Evolutionary conservation across 2,329 filamentous ascomycete species (phyloP).

Genomic region (Scopulariopsis brevicaulis): DNA sequence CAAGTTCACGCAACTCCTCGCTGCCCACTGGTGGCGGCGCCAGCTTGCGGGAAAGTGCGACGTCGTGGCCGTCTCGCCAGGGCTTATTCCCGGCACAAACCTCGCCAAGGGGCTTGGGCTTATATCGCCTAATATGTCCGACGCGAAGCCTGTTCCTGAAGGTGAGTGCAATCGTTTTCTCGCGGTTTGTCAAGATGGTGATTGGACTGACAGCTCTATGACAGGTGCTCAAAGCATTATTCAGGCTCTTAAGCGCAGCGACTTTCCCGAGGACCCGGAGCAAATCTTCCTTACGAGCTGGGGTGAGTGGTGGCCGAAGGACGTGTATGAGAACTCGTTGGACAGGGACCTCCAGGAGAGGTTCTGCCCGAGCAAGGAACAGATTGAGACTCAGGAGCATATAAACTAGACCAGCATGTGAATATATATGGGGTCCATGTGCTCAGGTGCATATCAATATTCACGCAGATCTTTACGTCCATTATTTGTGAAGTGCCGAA

Average conservation of each 20-base stretch:
- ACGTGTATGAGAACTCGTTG: slow-evolving; percentile 25
- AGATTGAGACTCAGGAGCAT: slow-evolving; percentile 32
- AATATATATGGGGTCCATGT: neutral
- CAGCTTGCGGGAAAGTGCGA: slow-evolving; percentile 29
- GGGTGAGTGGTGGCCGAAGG: slow-evolving; percentile 43
- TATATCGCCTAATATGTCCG: slow-evolving; percentile 17
- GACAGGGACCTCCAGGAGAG: slow-evolving; percentile 37
- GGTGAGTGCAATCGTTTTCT: no score
- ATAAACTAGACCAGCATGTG: neutral
- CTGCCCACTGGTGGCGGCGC: slow-evolving; percentile 44
- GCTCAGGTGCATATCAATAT: neutral
- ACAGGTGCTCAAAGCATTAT: slow-evolving; percentile 33
- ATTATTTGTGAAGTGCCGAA: neutral
- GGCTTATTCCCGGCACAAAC: slow-evolving; percentile 36
- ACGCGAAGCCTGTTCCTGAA: slow-evolving; percentile 34
- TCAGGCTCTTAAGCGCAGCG: slow-evolving; percentile 27
- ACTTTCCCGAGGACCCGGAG: slow-evolving; percentile 37
- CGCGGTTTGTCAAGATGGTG: slow-evolving; percentile 4
- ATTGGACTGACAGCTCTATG: neutral
- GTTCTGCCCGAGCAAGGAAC: slow-evolving; percentile 34
- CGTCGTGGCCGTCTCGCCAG: slow-evolving; percentile 41
- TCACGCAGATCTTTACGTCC: neutral
- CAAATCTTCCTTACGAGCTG: slow-evolving; percentile 43
- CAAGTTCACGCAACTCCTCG: slow-evolving; percentile 39
- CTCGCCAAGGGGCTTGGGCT: slow-evolving; percentile 21